A percentile compares a stretch with the other conserved stretches of the same genome.
Evolutionary conservation across 768 basidiomycete genomes (phyloP).

Genomic region (Mycena maculata): DNA sequence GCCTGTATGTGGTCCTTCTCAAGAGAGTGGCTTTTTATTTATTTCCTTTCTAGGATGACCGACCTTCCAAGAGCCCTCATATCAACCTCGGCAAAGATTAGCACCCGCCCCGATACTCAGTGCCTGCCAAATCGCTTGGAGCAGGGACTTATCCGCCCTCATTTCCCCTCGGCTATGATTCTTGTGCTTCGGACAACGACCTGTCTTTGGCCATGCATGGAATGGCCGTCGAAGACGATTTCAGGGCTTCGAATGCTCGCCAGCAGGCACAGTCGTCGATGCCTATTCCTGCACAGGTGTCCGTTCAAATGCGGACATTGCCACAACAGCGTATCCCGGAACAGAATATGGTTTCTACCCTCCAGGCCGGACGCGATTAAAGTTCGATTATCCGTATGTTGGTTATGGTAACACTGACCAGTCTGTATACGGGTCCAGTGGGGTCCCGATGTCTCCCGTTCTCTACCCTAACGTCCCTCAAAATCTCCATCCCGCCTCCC

Average conservation of each 20-base stretch:
- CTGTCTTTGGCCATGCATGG: constrained; percentile 69
- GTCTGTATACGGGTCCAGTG: constrained; percentile 62
- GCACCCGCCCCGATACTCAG: constrained; percentile 53
- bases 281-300: constrained; percentile 44
- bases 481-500: constrained; percentile 55
- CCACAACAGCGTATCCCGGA: constrained; percentile 61
- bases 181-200: constrained; percentile 58
- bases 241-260: constrained; percentile 52
- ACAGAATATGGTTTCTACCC: constrained; percentile 70
- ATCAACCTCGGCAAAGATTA: constrained; percentile 55
- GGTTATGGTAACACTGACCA: constrained; percentile 63
- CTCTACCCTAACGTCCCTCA: constrained; percentile 63
- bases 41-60: constrained; percentile 56
- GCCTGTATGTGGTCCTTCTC: constrained; percentile 48
- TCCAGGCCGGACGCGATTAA: constrained; percentile 54
- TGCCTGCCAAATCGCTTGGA: constrained; percentile 52
- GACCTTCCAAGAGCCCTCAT: constrained; percentile 63
- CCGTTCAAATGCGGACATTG: constrained; percentile 52
- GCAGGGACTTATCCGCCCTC: constrained; percentile 42
- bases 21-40: constrained; percentile 15
- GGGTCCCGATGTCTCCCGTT: constrained; percentile 55
- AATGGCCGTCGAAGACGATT: constrained; percentile 70
- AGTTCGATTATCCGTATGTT: constrained; percentile 67
- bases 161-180: constrained; percentile 45
- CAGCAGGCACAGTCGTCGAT: constrained; percentile 47